phyloP scores from a whole-genome alignment of 805 yeast genomes.

The Millerozyma miso region DNA sequence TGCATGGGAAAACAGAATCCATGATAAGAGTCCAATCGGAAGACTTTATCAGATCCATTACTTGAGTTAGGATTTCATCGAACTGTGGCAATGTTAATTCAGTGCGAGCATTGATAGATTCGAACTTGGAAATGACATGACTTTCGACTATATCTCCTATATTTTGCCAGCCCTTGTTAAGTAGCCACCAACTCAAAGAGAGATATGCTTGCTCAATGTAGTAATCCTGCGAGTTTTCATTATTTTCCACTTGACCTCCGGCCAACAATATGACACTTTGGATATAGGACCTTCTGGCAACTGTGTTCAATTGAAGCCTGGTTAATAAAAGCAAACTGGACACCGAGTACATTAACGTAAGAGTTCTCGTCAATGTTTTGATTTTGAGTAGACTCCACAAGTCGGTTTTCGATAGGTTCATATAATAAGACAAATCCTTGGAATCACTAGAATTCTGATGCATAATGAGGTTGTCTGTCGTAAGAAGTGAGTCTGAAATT shows the following conservation, averaged over 20 bases:
- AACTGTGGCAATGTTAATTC: slow-evolving; percentile 65
- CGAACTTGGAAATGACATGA: slow-evolving; percentile 59
- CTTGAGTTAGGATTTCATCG: slow-evolving; percentile 23
- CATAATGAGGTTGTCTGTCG: slow-evolving; percentile 37
- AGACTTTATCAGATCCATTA: slow-evolving; percentile 18
- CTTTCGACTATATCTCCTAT: slow-evolving; percentile 50
- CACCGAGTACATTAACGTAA: slow-evolving; percentile 65
- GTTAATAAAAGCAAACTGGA: slow-evolving; percentile 73
- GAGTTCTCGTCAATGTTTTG: slow-evolving; percentile 65
- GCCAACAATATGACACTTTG: slow-evolving; percentile 74
- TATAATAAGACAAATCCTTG: slow-evolving; percentile 17
- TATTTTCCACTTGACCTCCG: slow-evolving; percentile 33
- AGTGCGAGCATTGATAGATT: slow-evolving; percentile 63
- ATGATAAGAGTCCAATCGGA: slow-evolving; percentile 13
- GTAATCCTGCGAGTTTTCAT: slow-evolving; percentile 35
- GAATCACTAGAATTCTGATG: slow-evolving; percentile 23
- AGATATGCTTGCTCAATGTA: slow-evolving; percentile 75
- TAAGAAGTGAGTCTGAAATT: slow-evolving; percentile 41
- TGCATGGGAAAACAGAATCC: slow-evolving; percentile 32
- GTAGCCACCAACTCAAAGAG: slow-evolving; percentile 89
- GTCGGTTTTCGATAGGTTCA: slow-evolving; percentile 39
- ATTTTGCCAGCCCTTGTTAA: slow-evolving; percentile 77
- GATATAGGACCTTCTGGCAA: slow-evolving; percentile 82
- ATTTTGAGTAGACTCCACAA: slow-evolving; percentile 82
- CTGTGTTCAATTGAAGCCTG: slow-evolving; percentile 78